Evolutionary conservation across 805 yeast species (phyloP).

Genomic region (Wickerhamomyces bovis): DNA sequence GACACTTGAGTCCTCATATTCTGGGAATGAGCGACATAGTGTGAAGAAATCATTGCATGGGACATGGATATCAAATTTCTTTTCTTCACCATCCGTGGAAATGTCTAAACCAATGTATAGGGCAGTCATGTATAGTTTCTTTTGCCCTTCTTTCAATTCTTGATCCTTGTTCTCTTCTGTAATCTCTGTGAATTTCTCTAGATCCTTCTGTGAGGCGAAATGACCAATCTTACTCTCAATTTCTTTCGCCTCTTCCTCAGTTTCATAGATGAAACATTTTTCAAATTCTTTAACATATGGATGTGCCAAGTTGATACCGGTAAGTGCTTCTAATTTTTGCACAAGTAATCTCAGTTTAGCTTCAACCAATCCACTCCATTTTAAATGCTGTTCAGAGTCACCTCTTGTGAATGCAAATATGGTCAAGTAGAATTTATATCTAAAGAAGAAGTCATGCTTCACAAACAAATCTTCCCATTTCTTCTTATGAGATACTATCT

Average conservation of each 20-base stretch:
- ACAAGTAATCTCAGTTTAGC: constrained; percentile 78
- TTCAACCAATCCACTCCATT: constrained; percentile 93
- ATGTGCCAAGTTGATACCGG: constrained; percentile 78
- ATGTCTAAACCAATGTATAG: constrained; percentile 72
- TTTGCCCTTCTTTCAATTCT: constrained; percentile 26
- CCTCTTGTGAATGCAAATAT: constrained; percentile 73
- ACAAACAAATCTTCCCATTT: constrained; percentile 71
- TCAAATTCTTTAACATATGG: constrained; percentile 81
- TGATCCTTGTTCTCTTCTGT: constrained; percentile 32
- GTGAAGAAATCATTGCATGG: constrained; percentile 88
- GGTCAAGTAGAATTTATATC: constrained; percentile 82
- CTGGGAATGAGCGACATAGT: constrained; percentile 72
- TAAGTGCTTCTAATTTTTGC: constrained; percentile 70
- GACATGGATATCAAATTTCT: constrained; percentile 73
- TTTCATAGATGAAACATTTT: constrained; percentile 40
- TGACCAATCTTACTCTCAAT: constrained; percentile 62
- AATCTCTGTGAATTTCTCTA: constrained; percentile 28
- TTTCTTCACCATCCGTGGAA: constrained; percentile 35
- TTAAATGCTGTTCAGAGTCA: constrained; percentile 72
- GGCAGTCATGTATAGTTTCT: constrained; percentile 57
- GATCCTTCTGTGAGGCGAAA: constrained; percentile 42
- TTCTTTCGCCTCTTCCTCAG: constrained; percentile 49
- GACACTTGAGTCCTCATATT: constrained; percentile 49
- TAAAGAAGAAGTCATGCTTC: constrained; percentile 76
- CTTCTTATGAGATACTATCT: constrained; percentile 55